A percentile compares a stretch with the other conserved stretches of the same genome.
phyloP scores from a whole-genome alignment of 208 protist genomes.

The Leishmania guyanensis region DNA sequence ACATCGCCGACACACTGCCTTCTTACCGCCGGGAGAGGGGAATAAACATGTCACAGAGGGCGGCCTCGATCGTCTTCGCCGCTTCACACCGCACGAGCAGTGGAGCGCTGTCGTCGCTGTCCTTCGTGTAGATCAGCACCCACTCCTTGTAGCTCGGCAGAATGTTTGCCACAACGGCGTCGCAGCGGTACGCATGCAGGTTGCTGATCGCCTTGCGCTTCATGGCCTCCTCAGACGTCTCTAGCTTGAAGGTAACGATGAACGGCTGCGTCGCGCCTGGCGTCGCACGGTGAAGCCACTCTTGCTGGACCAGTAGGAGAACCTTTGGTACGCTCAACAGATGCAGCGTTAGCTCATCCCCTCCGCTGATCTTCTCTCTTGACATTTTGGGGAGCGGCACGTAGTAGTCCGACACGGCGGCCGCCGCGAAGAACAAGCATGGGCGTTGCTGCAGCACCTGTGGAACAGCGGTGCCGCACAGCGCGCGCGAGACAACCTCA shows the following conservation, averaged over 20 bases:
- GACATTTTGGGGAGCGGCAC: slow-evolving; percentile 60
- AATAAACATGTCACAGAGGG: slow-evolving; percentile 62
- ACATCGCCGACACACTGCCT: not conserved
- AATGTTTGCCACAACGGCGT: slow-evolving; percentile 85
- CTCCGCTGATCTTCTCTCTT: slow-evolving; percentile 79
- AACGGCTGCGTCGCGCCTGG: slow-evolving; percentile 33
- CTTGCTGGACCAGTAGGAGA: slow-evolving; percentile 49
- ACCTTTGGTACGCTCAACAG: slow-evolving; percentile 79
- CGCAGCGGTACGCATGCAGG: slow-evolving; percentile 61
- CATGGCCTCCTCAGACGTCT: slow-evolving; percentile 72
- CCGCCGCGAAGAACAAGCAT: slow-evolving; percentile 75
- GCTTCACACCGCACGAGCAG: slow-evolving; percentile 32
- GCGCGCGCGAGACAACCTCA: slow-evolving; percentile 35
- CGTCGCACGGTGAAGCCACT: slow-evolving; percentile 50
- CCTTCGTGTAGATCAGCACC: slow-evolving; percentile 69
- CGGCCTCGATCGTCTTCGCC: slow-evolving; percentile 51
- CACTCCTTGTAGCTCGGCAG: slow-evolving; percentile 80
- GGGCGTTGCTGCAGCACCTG: slow-evolving; percentile 26
- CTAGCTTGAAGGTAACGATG: slow-evolving; percentile 84
- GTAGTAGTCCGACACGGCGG: slow-evolving; percentile 88
- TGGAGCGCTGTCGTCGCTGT: slow-evolving; percentile 33
- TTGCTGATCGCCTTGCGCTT: slow-evolving; percentile 74
- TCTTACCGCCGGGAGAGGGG: slow-evolving; percentile 8
- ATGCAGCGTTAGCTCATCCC: slow-evolving; percentile 61
- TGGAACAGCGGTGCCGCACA: slow-evolving; percentile 36